These are phyloP conservation scores for Stygiomarasmius scandens DNA, from an alignment of 1,284 basidiomycete genomes.

Conservation along the genomic window DNA sequence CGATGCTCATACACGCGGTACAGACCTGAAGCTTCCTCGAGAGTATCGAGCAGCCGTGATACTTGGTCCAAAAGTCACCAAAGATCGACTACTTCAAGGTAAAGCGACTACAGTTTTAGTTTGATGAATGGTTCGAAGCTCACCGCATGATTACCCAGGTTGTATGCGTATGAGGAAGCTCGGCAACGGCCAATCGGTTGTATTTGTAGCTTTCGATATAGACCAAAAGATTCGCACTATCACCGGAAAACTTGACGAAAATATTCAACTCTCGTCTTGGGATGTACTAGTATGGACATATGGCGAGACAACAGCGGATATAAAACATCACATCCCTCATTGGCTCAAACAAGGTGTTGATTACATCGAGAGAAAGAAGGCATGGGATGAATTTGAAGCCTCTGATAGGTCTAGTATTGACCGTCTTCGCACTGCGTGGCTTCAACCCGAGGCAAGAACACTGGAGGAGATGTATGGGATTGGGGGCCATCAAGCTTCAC, in stretches of 20 bases:
- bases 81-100: conserved; percentile 59
- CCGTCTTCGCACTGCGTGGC: conserved; percentile 29
- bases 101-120: conserved; percentile 16
- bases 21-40: conserved; percentile 52
- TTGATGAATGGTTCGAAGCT: conserved; percentile 49
- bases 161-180: conserved; percentile 56
- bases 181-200: conserved; percentile 49
- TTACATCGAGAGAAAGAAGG: conserved; percentile 33
- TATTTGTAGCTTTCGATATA: conserved; percentile 52
- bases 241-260: conserved; percentile 10
- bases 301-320: conserved; percentile 46
- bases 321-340: conserved; percentile 39
- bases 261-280: conserved; percentile 20
- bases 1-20: conserved; percentile 61
- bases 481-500: background rate
- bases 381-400: conserved; percentile 29
- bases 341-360: conserved; percentile 55
- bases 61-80: conserved; percentile 54
- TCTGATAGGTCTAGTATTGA: background rate
- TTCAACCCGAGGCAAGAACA: conserved; percentile 40
- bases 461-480: conserved; percentile 41
- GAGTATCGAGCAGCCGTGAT: conserved; percentile 52
- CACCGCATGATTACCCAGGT: conserved; percentile 42
- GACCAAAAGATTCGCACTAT: conserved; percentile 41
- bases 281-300: conserved; percentile 52